phyloP scores from a whole-genome alignment of 2,329 filamentous ascomycete genomes.

The Catunica adiposa region DNA sequence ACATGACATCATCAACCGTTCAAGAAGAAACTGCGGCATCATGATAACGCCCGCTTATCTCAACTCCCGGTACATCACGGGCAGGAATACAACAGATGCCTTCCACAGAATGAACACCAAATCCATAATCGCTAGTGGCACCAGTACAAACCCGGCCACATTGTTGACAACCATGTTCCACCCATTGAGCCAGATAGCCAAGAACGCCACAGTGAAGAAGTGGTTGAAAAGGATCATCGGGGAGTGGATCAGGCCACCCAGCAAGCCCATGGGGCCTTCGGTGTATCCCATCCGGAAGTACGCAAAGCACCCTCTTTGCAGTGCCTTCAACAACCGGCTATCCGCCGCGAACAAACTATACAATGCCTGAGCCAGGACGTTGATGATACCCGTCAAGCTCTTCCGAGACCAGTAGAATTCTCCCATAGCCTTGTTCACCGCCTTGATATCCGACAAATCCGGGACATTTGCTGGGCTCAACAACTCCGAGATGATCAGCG shows the following conservation, averaged over 20 bases:
- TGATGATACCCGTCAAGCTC: slow-evolving; percentile 69
- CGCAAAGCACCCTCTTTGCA: slow-evolving; percentile 79
- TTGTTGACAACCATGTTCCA: slow-evolving; percentile 27
- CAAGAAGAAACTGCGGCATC: background rate
- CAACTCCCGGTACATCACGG: slow-evolving; percentile 59
- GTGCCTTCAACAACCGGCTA: slow-evolving; percentile 55
- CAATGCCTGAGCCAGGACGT: slow-evolving; percentile 89
- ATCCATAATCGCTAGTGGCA: slow-evolving; percentile 49
- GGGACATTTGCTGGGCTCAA: slow-evolving; percentile 55
- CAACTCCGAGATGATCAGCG: slow-evolving; percentile 57
- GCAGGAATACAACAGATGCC: slow-evolving; percentile 66
- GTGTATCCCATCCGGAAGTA: slow-evolving; percentile 72
- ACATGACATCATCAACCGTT: background rate
- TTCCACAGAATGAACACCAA: slow-evolving; percentile 59
- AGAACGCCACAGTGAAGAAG: slow-evolving; percentile 85
- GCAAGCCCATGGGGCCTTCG: slow-evolving; percentile 62
- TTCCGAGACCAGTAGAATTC: slow-evolving; percentile 82
- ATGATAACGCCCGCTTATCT: slow-evolving; percentile 12
- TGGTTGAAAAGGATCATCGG: slow-evolving; percentile 72
- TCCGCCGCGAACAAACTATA: slow-evolving; percentile 84
- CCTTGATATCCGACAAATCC: slow-evolving; percentile 46
- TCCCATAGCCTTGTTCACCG: slow-evolving; percentile 52
- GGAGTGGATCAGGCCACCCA: slow-evolving; percentile 64
- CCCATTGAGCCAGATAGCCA: slow-evolving; percentile 56
- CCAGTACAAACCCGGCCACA: slow-evolving; percentile 35